Conservation (phyloP, 371 early-diverging fungal genomes). For the Coemansia sp. region DNA sequence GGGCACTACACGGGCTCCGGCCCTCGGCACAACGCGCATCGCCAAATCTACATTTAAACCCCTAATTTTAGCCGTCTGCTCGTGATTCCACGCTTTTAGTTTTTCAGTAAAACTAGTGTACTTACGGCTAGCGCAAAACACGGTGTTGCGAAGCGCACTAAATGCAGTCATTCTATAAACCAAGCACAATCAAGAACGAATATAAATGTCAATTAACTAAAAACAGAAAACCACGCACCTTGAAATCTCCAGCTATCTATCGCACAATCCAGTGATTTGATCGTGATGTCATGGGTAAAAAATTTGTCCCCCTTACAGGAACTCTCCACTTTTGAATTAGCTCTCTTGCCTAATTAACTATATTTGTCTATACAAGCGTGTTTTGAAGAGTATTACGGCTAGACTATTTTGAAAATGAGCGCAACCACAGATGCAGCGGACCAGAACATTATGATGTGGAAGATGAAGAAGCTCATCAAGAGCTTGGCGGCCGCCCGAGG, state of each 20-base stretch:
- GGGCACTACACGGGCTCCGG: constrained; percentile 3
- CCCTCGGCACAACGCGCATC: background rate
- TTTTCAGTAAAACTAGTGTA: background rate
- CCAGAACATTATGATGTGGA: constrained; percentile 92
- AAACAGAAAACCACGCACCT: background rate
- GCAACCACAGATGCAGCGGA: constrained; percentile 25
- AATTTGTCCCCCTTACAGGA: background rate
- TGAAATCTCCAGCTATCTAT: background rate
- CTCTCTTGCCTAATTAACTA: background rate
- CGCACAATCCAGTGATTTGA: background rate
- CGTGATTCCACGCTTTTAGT: background rate
- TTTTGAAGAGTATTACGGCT: background rate
- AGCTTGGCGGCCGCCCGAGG: constrained; percentile 93
- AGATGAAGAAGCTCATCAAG: constrained; percentile 97
- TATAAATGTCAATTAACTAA: background rate
- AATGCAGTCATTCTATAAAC: constrained; percentile 15
- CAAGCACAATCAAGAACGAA: background rate
- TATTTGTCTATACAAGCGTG: background rate
- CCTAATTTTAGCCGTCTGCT: background rate
- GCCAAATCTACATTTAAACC: background rate
- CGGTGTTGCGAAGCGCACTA: constrained; percentile 15
- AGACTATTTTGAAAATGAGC: constrained; percentile 27
- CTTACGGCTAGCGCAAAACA: constrained; percentile 26
- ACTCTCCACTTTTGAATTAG: background rate
- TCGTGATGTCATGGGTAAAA: constrained; percentile 4